Percentiles rank a stretch among this genome's conserved stretches.
Conservation (phyloP, 2,329 filamentous ascomycete genomes). For the Seiridium cupressi region DNA sequence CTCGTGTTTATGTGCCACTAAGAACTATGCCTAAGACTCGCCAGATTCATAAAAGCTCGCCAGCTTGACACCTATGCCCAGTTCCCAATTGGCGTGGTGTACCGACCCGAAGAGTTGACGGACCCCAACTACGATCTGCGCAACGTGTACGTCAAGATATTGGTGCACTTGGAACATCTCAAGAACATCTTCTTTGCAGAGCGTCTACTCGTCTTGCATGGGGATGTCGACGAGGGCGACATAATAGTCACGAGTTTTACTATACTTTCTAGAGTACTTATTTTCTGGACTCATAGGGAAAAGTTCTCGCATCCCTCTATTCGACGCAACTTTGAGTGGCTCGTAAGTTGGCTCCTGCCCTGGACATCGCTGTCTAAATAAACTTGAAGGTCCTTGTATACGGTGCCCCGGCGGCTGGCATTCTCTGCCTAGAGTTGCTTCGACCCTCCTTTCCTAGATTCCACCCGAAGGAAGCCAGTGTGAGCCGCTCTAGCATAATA, state of each 20-base stretch:
- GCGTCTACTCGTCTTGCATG: conserved; percentile 44
- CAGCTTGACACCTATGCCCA: conserved; percentile 25
- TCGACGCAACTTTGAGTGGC: conserved; percentile 41
- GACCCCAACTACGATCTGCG: conserved; percentile 24
- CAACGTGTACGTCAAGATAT: conserved; percentile 39
- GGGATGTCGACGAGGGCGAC: conserved; percentile 29
- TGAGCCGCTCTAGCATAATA: conserved; percentile 41
- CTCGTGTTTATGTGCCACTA: not conserved
- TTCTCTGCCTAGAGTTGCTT: conserved; percentile 43
- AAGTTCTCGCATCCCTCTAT: conserved; percentile 29
- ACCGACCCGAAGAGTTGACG: conserved; percentile 32
- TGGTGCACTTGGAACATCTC: conserved; percentile 44
- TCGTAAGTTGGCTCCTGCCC: conserved; percentile 26
- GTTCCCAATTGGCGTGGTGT: conserved; percentile 33
- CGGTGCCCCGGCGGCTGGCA: conserved; percentile 41
- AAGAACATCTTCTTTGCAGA: conserved; percentile 57
- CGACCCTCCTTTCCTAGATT: conserved; percentile 30
- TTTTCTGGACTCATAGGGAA: conserved; percentile 46
- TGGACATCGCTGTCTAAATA: no score
- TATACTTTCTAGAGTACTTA: conserved; percentile 40
- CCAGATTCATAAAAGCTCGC: conserved; percentile 29
- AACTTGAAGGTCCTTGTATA: conserved; percentile 38
- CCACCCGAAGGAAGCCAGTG: conserved; percentile 25
- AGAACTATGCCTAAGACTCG: not conserved
- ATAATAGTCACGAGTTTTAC: conserved; percentile 39